A percentile compares a stretch with the other conserved stretches of the same genome.
Conservation (phyloP, 1,284 basidiomycete genomes). For the Dichomitus squalens region DNA sequence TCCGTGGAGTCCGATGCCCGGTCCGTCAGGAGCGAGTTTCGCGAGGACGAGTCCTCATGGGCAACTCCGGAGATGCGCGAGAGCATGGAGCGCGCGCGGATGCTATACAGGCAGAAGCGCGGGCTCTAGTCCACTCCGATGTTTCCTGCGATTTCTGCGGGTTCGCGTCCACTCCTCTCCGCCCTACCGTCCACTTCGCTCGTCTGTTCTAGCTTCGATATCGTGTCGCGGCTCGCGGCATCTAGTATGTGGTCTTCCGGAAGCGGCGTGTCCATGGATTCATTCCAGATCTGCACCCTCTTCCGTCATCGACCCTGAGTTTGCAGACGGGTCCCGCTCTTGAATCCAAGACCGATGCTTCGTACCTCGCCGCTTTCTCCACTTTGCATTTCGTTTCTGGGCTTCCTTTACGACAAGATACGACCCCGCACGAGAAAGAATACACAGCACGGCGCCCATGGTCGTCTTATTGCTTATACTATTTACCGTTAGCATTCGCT, state of each 20-base stretch:
- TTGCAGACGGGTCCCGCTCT: neutral
- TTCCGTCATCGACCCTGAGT: neutral
- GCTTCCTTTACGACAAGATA: constrained; percentile 20
- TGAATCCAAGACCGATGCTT: neutral
- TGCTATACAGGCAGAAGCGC: constrained; percentile 36
- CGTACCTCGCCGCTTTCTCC: neutral
- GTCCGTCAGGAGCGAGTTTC: constrained; percentile 31
- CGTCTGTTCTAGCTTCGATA: neutral
- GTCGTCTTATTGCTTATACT: constrained; percentile 20
- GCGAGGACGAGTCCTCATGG: constrained; percentile 45
- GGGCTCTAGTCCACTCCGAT: constrained; percentile 6
- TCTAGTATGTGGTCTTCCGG: neutral
- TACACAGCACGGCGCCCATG: neutral
- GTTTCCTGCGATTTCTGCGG: neutral
- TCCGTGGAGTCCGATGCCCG: constrained; percentile 36
- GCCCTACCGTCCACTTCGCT: neutral
- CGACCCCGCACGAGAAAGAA: constrained; percentile 12
- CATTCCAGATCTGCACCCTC: neutral
- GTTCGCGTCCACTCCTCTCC: neutral
- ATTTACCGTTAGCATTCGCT: constrained; percentile 17
- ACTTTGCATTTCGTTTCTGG: neutral
- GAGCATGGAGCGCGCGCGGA: constrained; percentile 64
- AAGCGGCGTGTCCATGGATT: neutral
- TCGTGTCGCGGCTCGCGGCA: neutral
- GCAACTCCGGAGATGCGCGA: constrained; percentile 63